Evolutionary conservation across 2,329 filamentous ascomycete genomes (phyloP).

Genomic region (Byssochlamys sp.): DNA sequence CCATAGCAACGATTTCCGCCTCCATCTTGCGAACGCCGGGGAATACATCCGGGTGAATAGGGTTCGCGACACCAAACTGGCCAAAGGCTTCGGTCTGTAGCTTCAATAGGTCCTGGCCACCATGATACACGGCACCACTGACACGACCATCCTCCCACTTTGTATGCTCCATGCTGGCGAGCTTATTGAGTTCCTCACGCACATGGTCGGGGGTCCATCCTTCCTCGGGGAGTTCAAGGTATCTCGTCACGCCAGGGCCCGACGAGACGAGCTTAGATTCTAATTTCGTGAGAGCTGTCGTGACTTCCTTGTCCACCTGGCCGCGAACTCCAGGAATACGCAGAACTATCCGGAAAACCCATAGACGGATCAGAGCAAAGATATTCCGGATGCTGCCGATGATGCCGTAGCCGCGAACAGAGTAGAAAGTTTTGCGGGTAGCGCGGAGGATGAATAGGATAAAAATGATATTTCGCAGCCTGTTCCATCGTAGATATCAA

Average conservation of each 20-base stretch:
- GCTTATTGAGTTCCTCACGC: conserved; percentile 64
- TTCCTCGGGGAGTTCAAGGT: conserved; percentile 68
- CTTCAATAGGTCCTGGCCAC: conserved; percentile 68
- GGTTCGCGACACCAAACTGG: conserved; percentile 89
- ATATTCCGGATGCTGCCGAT: conserved; percentile 67
- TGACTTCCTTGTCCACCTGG: conserved; percentile 75
- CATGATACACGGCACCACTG: conserved; percentile 91
- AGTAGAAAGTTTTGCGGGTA: conserved; percentile 68
- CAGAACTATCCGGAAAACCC: conserved; percentile 76
- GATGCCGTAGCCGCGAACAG: conserved; percentile 79
- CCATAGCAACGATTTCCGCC: conserved; percentile 94
- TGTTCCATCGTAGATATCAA: conserved; percentile 24
- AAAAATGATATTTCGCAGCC: conserved; percentile 78
- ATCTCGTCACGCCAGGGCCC: conserved; percentile 60
- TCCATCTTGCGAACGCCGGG: conserved; percentile 98
- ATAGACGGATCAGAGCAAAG: conserved; percentile 61
- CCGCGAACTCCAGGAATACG: conserved; percentile 74
- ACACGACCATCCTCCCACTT: conserved; percentile 94
- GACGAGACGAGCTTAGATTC: conserved; percentile 73
- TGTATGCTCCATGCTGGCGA: conserved; percentile 83
- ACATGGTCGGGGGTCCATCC: conserved; percentile 74
- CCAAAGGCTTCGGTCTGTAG: conserved; percentile 89
- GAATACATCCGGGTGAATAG: conserved; percentile 96
- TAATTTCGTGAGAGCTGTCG: conserved; percentile 67
- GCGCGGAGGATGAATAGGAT: conserved; percentile 78